Evolutionary conservation across 2,329 filamentous ascomycete species (phyloP), one percentile per base, ranked within the genome.

Genomic region (Capronia epimyces): DNA sequence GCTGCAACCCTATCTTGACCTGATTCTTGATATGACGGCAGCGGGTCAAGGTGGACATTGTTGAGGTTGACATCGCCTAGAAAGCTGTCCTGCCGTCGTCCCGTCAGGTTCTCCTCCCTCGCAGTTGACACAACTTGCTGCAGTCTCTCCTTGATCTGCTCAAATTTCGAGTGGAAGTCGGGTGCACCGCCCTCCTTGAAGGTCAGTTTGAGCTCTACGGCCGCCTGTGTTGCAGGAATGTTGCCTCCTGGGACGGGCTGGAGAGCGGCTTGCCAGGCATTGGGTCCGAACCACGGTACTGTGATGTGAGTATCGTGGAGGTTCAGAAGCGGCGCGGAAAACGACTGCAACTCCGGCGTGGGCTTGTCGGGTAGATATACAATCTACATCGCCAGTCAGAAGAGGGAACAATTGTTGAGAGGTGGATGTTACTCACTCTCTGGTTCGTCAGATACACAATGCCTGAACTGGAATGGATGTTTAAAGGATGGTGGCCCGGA

Each of bases 171-270:
- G 62, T 90, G 84, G 65, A 95, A 97, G 61, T 95, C 89, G 67
- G 86, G 93, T 52, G 90, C 90, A n/a, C 91, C 91, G 37, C 91
- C 91, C 56, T 97, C 90, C 65, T 89, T 90, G 75, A 97, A 97
- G 18, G 84, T 89, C 62, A 96, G 78, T 66, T 87, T 89, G 59
- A 95, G 69, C 63, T 93, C 88, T 37, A 95, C 75, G 22, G 83
- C 81, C 15, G 84, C 78, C 55, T 88, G 78, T 18, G 84, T 75
- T 3, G 84, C 71, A 0, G 90, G 87, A 44, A 96, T 87, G 43
- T 88, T 87, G 31, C 93, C 93, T 29, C 87, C 87, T 1, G 84
- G 73, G 20, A 95, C 87, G 1, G 91, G 89, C 62, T 86, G 84
- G 52, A 94, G 82, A 39, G 84, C 73, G 20, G 86, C 86, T 49